A percentile compares a stretch with the other conserved stretches of the same genome.
phyloP scores from a whole-genome alignment of 108 stramenopile species.

The Pseudonitzschia delicatissima region DNA sequence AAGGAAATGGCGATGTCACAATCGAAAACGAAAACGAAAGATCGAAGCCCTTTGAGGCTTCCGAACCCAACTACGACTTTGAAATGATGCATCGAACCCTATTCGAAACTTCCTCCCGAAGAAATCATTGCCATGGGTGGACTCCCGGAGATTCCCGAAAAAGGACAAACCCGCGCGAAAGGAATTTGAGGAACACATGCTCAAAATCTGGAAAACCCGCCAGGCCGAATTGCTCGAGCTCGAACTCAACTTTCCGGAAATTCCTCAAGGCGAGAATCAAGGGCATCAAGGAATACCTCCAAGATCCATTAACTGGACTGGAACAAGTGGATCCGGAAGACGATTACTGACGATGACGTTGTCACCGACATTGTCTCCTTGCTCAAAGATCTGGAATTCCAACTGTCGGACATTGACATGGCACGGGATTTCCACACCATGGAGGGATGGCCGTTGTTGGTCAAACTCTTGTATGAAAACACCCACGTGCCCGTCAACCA shows the following conservation, averaged over 20 bases:
- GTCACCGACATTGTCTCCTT: slow-evolving; percentile 52
- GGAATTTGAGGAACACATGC: slow-evolving; percentile 64
- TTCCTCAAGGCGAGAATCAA: slow-evolving; percentile 62
- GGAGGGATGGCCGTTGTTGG: slow-evolving; percentile 83
- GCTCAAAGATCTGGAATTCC: slow-evolving; percentile 83
- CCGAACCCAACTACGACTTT: slow-evolving; percentile 46
- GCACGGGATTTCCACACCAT: slow-evolving; percentile 93
- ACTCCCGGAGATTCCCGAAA: slow-evolving; percentile 47
- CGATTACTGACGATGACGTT: slow-evolving; percentile 30
- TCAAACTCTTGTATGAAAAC: slow-evolving; percentile 57
- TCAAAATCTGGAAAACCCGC: slow-evolving; percentile 73
- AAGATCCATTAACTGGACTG: slow-evolving; percentile 38
- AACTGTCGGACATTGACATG: slow-evolving; percentile 90
- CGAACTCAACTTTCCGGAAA: slow-evolving; percentile 60
- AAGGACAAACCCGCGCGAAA: slow-evolving; percentile 29
- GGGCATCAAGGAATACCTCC: slow-evolving; percentile 50
- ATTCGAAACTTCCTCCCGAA: slow-evolving; percentile 61
- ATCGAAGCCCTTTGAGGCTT: background rate
- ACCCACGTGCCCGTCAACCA: slow-evolving; percentile 40
- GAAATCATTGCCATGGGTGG: slow-evolving; percentile 75
- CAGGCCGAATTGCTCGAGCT: slow-evolving; percentile 55
- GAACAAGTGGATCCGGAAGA: slow-evolving; percentile 29
- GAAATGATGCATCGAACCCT: slow-evolving; percentile 85
- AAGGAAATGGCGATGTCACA: slow-evolving; percentile 14
- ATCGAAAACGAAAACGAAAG: background rate